Conservation (phyloP, 345 rosid species). For the Linum lewisii region DNA sequence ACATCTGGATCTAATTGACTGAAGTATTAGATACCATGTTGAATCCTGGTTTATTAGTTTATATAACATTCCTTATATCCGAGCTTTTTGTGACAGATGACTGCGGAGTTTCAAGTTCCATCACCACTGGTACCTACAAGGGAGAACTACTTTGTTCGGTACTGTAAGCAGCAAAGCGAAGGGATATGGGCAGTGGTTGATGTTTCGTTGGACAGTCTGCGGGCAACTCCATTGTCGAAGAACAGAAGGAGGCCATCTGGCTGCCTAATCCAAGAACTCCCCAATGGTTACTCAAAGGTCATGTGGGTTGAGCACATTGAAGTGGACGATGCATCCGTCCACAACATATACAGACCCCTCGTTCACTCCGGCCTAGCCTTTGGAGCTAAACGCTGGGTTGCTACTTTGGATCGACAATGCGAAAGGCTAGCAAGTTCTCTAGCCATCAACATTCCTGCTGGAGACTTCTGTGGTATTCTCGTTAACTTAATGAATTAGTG, state of each 20-base stretch:
- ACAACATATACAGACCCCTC: slow-evolving; percentile 15
- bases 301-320: slow-evolving; percentile 49
- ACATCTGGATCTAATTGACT: too few relatives aligned
- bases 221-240: slow-evolving; percentile 27
- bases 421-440: slow-evolving; percentile 20
- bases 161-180: slow-evolving; percentile 59
- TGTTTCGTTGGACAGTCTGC: slow-evolving; percentile 64
- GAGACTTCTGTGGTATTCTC: not conserved
- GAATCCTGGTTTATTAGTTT: too few relatives aligned
- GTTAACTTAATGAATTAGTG: too few relatives aligned
- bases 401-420: slow-evolving; percentile 19
- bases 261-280: slow-evolving; percentile 88
- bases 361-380: slow-evolving; percentile 36
- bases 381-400: slow-evolving; percentile 46
- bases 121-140: slow-evolving; percentile 82
- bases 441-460: not conserved
- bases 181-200: slow-evolving; percentile 81
- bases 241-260: slow-evolving; percentile 76
- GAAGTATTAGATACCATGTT: too few relatives aligned
- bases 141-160: slow-evolving; percentile 74
- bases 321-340: slow-evolving; percentile 28
- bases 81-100: slow-evolving; percentile 50
- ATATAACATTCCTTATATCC: too few relatives aligned
- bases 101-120: slow-evolving; percentile 69
- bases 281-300: slow-evolving; percentile 89